phyloP scores from a whole-genome alignment of 2,329 filamentous ascomycete genomes.

The Beauveria scarabaeidicola region DNA sequence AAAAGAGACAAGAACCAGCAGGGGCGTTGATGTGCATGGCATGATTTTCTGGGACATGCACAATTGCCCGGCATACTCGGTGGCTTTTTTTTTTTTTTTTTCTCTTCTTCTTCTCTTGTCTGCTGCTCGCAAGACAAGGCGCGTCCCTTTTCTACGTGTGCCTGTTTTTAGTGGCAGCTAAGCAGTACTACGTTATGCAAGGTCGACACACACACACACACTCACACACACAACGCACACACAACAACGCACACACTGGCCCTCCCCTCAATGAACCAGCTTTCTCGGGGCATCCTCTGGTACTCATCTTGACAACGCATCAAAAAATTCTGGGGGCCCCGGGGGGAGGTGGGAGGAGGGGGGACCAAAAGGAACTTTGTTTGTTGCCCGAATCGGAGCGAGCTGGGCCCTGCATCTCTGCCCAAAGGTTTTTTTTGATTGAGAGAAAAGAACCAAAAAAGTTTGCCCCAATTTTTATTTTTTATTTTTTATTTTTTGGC shows the following conservation, averaged over 20 bases:
- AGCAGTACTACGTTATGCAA: background rate
- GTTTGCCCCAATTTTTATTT: too few relatives aligned
- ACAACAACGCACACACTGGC: background rate
- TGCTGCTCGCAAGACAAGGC: too few relatives aligned
- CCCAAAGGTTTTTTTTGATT: background rate
- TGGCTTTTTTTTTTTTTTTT: too few relatives aligned
- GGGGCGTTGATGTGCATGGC: background rate
- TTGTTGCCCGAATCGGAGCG: background rate
- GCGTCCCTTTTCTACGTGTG: background rate
- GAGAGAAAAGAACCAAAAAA: background rate
- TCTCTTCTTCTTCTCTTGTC: too few relatives aligned
- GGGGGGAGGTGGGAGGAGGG: background rate
- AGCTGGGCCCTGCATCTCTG: background rate
- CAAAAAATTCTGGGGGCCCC: conserved; percentile 17
- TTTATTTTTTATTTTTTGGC: too few relatives aligned
- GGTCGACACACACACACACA: background rate
- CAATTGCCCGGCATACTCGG: background rate
- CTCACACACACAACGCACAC: background rate
- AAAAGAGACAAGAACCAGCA: background rate
- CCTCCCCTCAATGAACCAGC: background rate
- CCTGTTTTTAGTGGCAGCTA: background rate
- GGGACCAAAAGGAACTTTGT: background rate
- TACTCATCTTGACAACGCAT: conserved; percentile 42
- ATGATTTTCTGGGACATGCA: background rate
- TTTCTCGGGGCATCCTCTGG: conserved; percentile 24